A percentile compares a stretch with the other conserved stretches of the same genome.
Conservation (phyloP, 768 basidiomycete genomes). For the Sarcomyxa edulis region DNA sequence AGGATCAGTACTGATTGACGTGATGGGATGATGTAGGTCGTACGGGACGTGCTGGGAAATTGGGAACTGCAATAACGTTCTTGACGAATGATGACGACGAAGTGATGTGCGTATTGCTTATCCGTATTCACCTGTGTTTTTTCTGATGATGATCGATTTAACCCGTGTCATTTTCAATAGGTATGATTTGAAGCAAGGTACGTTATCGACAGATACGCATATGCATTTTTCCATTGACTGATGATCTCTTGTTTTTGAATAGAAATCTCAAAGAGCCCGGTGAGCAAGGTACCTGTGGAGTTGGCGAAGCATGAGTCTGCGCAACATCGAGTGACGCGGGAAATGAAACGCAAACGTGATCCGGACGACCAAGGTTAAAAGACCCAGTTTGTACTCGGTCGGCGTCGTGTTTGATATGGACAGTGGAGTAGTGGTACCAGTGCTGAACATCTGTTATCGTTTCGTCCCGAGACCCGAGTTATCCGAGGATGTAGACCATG, state of each 20-base stretch:
- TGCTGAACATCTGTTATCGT: too few relatives aligned
- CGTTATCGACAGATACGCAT: constrained; percentile 16
- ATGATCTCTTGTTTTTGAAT: constrained; percentile 11
- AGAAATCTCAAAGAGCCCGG: constrained; percentile 94
- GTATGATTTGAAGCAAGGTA: constrained; percentile 94
- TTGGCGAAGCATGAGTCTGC: constrained; percentile 90
- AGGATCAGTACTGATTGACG: constrained; percentile 4
- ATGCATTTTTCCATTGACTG: constrained; percentile 4
- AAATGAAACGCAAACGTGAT: constrained; percentile 94
- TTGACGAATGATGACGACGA: constrained; percentile 94
- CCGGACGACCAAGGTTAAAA: constrained; percentile 73
- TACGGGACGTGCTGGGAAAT: constrained; percentile 96
- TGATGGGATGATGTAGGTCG: constrained; percentile 51
- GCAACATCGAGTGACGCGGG: constrained; percentile 83
- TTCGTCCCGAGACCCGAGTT: too few relatives aligned
- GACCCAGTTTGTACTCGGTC: too few relatives aligned
- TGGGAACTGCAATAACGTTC: constrained; percentile 92
- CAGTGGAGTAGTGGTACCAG: too few relatives aligned
- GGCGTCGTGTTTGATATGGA: background rate
- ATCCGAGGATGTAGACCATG: too few relatives aligned
- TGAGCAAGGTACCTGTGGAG: constrained; percentile 84
- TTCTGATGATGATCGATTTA: constrained; percentile 10
- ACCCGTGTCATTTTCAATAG: constrained; percentile 32
- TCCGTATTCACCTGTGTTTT: too few relatives aligned
- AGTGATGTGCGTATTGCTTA: constrained; percentile 75